Percentiles rank a stretch among this genome's conserved stretches.
phyloP scores from a whole-genome alignment of 2,329 filamentous ascomycete species.

The Fusarium sp. region DNA sequence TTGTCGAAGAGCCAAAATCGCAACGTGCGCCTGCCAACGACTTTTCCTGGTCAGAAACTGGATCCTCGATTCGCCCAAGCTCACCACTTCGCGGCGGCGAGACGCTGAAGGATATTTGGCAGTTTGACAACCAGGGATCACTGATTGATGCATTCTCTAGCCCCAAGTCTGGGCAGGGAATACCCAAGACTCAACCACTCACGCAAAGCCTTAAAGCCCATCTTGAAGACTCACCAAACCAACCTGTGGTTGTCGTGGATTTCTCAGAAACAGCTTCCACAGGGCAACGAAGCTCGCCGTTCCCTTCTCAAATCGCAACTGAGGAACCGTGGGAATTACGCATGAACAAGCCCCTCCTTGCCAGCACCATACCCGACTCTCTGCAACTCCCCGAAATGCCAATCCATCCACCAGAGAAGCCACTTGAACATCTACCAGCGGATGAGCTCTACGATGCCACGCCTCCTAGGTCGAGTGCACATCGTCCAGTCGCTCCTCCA shows the following conservation, averaged over 20 bases:
- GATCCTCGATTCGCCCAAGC: slow-evolving; percentile 43
- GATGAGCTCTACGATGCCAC: slow-evolving; percentile 45
- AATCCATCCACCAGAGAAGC: neutral
- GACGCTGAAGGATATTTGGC: slow-evolving; percentile 26
- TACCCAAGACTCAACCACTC: slow-evolving; percentile 49
- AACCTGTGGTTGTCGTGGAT: slow-evolving; percentile 32
- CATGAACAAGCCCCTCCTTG: slow-evolving; percentile 14
- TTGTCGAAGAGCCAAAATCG: neutral
- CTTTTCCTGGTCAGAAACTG: slow-evolving; percentile 46
- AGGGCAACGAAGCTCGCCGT: slow-evolving; percentile 46
- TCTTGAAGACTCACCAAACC: neutral
- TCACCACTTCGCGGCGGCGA: slow-evolving; percentile 38
- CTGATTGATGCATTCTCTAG: slow-evolving; percentile 43
- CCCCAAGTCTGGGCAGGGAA: slow-evolving; percentile 29
- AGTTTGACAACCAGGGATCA: slow-evolving; percentile 39
- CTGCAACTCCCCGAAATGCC: neutral
- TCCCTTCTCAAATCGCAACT: neutral
- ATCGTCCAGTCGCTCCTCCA: neutral
- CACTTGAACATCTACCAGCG: slow-evolving; percentile 35
- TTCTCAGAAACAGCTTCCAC: slow-evolving; percentile 52
- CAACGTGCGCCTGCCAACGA: neutral
- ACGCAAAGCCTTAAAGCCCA: neutral
- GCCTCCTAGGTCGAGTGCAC: slow-evolving; percentile 21
- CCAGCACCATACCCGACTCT: slow-evolving; percentile 1
- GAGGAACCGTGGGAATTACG: slow-evolving; percentile 31